Percentiles rank a stretch among this genome's conserved stretches.
These are phyloP conservation scores for Cupressus sempervirens DNA, from an alignment of 75 land plant genomes.

Conservation along the genomic window DNA sequence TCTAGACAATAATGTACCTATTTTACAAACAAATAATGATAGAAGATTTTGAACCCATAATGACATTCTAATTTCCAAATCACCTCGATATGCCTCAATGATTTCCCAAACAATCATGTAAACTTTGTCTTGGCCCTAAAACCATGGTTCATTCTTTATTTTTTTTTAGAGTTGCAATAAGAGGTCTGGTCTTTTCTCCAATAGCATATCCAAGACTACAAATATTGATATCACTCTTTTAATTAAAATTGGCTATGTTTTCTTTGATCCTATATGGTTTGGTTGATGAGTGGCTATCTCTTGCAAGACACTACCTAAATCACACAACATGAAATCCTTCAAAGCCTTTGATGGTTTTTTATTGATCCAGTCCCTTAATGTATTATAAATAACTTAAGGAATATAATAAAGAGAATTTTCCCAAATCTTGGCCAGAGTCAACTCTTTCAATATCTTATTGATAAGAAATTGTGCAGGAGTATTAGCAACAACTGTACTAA, in stretches of 20 bases:
- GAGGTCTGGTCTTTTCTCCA: slow-evolving; percentile 73
- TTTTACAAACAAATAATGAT: slow-evolving; percentile 63
- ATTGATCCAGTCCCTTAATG: slow-evolving; percentile 74
- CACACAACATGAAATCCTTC: slow-evolving; percentile 60
- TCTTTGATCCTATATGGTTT: slow-evolving; percentile 60
- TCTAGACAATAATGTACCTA: slow-evolving; percentile 68
- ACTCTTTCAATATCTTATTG: too few relatives aligned
- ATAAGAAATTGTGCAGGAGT: too few relatives aligned
- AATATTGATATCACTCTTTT: slow-evolving; percentile 57
- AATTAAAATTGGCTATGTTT: neutral
- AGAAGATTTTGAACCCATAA: slow-evolving; percentile 74
- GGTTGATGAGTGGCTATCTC: slow-evolving; percentile 54
- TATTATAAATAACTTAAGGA: slow-evolving; percentile 70
- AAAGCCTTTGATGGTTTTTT: slow-evolving; percentile 61
- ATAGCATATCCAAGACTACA: slow-evolving; percentile 64
- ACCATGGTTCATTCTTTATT: slow-evolving; percentile 46
- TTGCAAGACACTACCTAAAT: slow-evolving; percentile 55
- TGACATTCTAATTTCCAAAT: slow-evolving; percentile 74
- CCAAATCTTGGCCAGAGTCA: too few relatives aligned
- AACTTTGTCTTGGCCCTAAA: slow-evolving; percentile 78
- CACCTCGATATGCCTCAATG: slow-evolving; percentile 80
- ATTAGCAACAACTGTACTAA: too few relatives aligned
- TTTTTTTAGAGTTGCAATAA: slow-evolving; percentile 41
- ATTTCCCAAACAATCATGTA: slow-evolving; percentile 68
- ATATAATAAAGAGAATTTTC: slow-evolving; percentile 77